Conservation (phyloP, 2,329 filamentous ascomycete species). For the Trichoderma sp. region DNA sequence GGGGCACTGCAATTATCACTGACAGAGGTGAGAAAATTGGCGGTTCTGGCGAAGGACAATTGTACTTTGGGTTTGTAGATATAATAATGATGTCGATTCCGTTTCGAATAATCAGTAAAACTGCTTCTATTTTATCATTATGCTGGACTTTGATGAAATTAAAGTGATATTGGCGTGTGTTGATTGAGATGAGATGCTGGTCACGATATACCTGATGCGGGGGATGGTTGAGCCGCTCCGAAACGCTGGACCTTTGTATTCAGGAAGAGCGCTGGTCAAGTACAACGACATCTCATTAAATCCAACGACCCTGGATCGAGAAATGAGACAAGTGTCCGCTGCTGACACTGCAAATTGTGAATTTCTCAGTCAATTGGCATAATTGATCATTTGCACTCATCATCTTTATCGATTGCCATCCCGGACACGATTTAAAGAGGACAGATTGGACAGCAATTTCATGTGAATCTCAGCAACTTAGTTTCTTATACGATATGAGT, state of each 20-base stretch:
- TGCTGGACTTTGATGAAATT: not conserved
- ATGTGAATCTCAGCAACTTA: not conserved
- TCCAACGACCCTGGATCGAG: not conserved
- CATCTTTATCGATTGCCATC: no score
- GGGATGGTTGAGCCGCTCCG: constrained; percentile 37
- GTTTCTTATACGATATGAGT: not conserved
- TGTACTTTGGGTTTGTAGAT: not conserved
- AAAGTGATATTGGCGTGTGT: not conserved
- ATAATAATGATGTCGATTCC: not conserved
- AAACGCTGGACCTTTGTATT: not conserved
- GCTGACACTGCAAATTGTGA: not conserved
- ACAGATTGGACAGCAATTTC: not conserved
- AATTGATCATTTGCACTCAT: not conserved
- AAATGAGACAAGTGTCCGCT: not conserved
- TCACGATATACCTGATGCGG: constrained; percentile 21
- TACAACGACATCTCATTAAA: not conserved
- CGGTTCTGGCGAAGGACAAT: not conserved
- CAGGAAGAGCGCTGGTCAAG: no score
- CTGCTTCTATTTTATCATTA: not conserved
- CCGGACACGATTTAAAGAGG: not conserved
- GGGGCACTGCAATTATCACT: not conserved
- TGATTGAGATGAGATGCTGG: not conserved
- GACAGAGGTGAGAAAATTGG: not conserved
- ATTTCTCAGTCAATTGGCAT: no score
- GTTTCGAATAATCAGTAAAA: not conserved